Evolutionary conservation across 169 alveolate genomes (phyloP), one percentile per base, ranked within the genome.

Genomic region (Cryptosporidium muris): DNA sequence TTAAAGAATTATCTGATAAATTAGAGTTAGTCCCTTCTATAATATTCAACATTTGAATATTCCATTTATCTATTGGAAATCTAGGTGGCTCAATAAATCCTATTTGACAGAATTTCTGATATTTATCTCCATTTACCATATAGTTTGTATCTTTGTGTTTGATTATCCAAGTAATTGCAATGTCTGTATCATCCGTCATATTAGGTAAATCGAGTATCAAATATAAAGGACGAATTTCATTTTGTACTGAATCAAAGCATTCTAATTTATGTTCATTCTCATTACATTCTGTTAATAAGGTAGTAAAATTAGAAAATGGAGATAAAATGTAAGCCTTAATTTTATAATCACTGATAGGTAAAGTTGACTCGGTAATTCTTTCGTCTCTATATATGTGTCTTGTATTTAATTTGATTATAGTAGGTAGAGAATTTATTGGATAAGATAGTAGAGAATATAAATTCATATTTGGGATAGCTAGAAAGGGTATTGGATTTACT

Each of bases 401-500:
- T 7, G 67, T 74, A 34, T 14, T 42, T 11, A 74, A 52, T 42
- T 58, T 60, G 38, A 47, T 52, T 5, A 74, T 45, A 3, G 45
- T 74, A 7, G 85, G 85, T 5, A 74, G 51, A 12, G 74, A 58
- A 51, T 74, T 53, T 36, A 48, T 43, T 14, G 68, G 85, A 8
- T 38, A n/a, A 34, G 47, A 48, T 36, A 58, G 43, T 54, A 47
- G 54, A 8, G 85, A 74, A 12, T 47, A 4, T 4, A 58, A 36
- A 12, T 74, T 52, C 11, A 74, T 12, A 11, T 74, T 52, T 6
- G 85, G 85, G 4, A 74, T 36, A 12, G 45, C 54, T 25, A 3
- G 43, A 34, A 74, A 43, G 34, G 85, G 85, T 40, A 12, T 42
- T n/a, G 85, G 85, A 54, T 58, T 74, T 12, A 60, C 85, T n/a